Evolutionary conservation across 1,139 yeast genomes (phyloP), one percentile per base, ranked within the genome.

Genomic region (Nakaseomyces bracarensis): DNA sequence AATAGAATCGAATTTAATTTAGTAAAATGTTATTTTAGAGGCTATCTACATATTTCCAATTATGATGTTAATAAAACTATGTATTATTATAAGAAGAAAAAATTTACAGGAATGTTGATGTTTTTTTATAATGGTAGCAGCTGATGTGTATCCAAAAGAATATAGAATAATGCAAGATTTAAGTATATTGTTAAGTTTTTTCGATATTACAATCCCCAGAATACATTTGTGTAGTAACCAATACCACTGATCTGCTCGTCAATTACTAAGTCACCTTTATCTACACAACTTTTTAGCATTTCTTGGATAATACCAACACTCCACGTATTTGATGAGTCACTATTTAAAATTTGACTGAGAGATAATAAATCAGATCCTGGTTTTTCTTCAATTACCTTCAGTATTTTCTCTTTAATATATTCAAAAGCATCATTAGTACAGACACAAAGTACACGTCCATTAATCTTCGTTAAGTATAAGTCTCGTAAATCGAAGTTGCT

Each of bases 291-390:
- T 43, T 76, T 77, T 14, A 85, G 61, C 49, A 84, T 85, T 55
- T 84, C 93, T 13, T 67, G 68, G 2, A 89, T 72, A 14, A 85
- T 77, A 25, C 77, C 74, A 35, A 79, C 69, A 14, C 89, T 78
- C 89, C 93, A 84, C 27, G 68, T 67, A 48, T 80, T 71, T 48
- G 71, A 72, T 42, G 75, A 55, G 23, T 53, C 52, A 6, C 51
- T 43, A 36, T 60, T 49, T 14, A 53, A 26, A 40, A 44, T 31
- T 43, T 61, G 48, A 41, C 52, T 52, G 18, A 62, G 42, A 44
- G 57, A 50, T 35, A 66, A 35, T 28, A 49, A 44, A 43, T 60
- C 54, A 14, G 48, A 50, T 28, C 68, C 52, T 21, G 57, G 52
- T 37, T 47, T 23, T 9, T 27, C 11, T 20, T 64, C 54, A 3